phyloP scores from a whole-genome alignment of 2,329 filamentous ascomycete genomes.

The Xylaria polymorpha region DNA sequence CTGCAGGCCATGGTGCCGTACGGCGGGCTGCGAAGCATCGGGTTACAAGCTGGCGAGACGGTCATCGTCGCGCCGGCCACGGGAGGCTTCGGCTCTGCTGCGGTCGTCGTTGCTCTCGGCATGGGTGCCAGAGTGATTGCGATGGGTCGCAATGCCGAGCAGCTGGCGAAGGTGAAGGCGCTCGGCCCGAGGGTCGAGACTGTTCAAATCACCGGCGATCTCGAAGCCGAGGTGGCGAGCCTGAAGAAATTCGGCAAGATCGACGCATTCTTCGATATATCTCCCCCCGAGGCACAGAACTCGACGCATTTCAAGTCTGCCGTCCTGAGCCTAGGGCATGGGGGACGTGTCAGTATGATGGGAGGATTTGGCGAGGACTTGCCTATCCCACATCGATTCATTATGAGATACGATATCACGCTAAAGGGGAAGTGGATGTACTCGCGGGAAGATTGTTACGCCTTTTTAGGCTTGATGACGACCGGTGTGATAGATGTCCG shows the following conservation, averaged over 20 bases:
- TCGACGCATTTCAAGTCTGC: slow-evolving; percentile 54
- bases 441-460: slow-evolving; percentile 50
- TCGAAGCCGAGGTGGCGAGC: slow-evolving; percentile 42
- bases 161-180: slow-evolving; percentile 46
- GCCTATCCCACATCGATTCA: slow-evolving; percentile 46
- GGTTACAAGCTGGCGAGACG: slow-evolving; percentile 57
- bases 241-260: slow-evolving; percentile 49
- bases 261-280: slow-evolving; percentile 60
- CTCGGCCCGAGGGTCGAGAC: slow-evolving; percentile 48
- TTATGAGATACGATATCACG: slow-evolving; percentile 51
- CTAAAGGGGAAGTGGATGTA: slow-evolving; percentile 59
- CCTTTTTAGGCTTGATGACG: slow-evolving; percentile 50
- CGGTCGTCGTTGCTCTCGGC: slow-evolving; percentile 56
- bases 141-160: slow-evolving; percentile 54
- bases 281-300: slow-evolving; percentile 52
- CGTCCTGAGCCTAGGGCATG: slow-evolving; percentile 49
- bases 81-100: slow-evolving; percentile 58
- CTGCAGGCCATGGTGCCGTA: slow-evolving; percentile 39
- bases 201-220: slow-evolving; percentile 55
- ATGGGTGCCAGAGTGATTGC: slow-evolving; percentile 63
- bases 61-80: slow-evolving; percentile 61
- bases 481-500: slow-evolving; percentile 50
- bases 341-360: slow-evolving; percentile 45
- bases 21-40: slow-evolving; percentile 39
- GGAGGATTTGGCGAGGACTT: slow-evolving; percentile 41